Evolutionary conservation across 768 basidiomycete genomes (phyloP).

Genomic region (Rhodotorula diobovata): DNA sequence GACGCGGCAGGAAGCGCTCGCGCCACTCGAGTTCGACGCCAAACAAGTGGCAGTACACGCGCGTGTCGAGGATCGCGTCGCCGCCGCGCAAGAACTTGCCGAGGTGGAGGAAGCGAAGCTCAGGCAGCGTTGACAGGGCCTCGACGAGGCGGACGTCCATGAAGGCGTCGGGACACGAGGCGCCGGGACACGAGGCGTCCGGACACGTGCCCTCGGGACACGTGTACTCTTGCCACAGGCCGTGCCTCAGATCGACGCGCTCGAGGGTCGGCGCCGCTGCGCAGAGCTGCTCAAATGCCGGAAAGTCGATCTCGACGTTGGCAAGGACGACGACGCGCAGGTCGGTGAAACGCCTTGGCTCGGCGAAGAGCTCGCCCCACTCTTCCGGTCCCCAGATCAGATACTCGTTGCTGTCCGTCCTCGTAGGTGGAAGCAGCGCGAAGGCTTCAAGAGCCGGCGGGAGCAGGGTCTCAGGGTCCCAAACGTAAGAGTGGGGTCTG

Average conservation of each 20-base stretch:
- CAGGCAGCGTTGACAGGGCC: not conserved
- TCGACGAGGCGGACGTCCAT: not conserved
- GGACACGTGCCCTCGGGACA: too few relatives aligned
- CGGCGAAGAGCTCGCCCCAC: not conserved
- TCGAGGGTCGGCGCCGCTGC: not conserved
- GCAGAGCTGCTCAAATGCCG: not conserved
- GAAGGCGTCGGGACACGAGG: too few relatives aligned
- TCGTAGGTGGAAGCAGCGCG: not conserved
- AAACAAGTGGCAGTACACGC: not conserved
- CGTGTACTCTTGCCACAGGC: not conserved
- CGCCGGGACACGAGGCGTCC: not conserved
- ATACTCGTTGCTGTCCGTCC: not conserved
- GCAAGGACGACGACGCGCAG: not conserved
- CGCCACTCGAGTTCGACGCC: not conserved
- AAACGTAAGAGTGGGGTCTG: not conserved
- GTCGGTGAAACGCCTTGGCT: not conserved
- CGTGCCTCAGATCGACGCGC: not conserved
- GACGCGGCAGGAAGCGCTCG: too few relatives aligned
- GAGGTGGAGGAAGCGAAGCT: not conserved
- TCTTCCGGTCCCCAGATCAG: too few relatives aligned
- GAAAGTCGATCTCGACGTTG: too few relatives aligned
- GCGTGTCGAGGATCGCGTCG: not conserved
- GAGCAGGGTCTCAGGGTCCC: too few relatives aligned
- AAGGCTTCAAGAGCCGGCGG: not conserved
- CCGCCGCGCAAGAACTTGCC: not conserved